These are phyloP conservation scores for Aspergillus sp. DNA, from an alignment of 2,329 filamentous ascomycete genomes.

Conservation along the genomic window DNA sequence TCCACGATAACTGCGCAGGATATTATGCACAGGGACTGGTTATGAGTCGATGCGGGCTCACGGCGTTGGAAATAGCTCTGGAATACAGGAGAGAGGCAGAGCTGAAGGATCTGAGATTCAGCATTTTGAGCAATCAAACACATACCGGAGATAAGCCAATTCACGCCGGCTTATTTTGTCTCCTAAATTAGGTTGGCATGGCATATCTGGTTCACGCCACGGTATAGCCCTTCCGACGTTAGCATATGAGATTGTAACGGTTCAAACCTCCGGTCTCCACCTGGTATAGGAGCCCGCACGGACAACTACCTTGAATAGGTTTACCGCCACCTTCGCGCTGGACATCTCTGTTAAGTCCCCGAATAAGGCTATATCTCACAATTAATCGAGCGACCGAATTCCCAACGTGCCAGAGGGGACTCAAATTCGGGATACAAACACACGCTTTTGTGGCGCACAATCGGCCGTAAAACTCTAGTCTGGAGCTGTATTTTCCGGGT, in stretches of 20 bases:
- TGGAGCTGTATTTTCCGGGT: neutral
- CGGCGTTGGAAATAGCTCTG: neutral
- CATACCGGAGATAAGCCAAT: neutral
- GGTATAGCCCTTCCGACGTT: neutral
- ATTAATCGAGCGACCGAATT: neutral
- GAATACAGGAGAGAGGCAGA: neutral
- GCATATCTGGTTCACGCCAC: neutral
- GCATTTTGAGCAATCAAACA: neutral
- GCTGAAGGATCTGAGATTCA: neutral
- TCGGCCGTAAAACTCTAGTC: conserved; percentile 2
- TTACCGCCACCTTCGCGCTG: neutral
- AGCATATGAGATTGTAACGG: neutral
- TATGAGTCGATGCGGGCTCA: neutral
- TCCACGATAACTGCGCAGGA: conserved; percentile 2
- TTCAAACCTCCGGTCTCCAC: neutral
- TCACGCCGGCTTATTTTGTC: neutral
- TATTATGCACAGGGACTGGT: neutral
- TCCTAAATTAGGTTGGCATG: neutral
- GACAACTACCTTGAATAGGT: neutral
- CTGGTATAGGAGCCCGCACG: neutral
- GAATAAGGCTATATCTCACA: neutral
- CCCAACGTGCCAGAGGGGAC: neutral
- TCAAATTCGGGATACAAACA: neutral
- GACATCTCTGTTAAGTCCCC: neutral
- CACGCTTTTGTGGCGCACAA: neutral